Evolutionary conservation across 768 basidiomycete species (phyloP).

Genomic region (Auricularia sp.): DNA sequence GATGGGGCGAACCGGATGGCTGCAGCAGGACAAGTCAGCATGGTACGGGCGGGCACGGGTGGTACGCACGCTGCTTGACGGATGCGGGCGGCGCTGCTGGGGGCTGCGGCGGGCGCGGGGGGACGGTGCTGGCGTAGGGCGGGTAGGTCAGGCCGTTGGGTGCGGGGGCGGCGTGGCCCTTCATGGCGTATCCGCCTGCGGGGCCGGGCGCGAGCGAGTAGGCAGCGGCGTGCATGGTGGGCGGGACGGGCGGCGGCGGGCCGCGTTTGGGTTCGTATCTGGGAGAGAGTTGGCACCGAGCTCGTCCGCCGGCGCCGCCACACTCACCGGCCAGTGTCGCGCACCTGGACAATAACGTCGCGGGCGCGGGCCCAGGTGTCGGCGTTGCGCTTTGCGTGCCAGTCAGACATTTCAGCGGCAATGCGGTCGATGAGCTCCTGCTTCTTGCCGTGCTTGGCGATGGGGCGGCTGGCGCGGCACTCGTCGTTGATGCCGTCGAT

Average conservation of each 20-base stretch:
- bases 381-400: conserved; percentile 43
- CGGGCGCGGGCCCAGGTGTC: conserved; percentile 66
- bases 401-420: conserved; percentile 43
- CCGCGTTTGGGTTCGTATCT: neutral
- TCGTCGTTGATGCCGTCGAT: conserved; percentile 69
- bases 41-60: neutral
- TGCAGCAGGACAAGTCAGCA: conserved; percentile 19
- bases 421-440: conserved; percentile 80
- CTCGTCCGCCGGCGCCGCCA: neutral
- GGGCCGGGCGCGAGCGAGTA: neutral
- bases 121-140: too few species aligned
- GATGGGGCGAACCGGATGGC: conserved; percentile 71
- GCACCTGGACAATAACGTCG: conserved; percentile 55
- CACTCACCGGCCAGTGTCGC: conserved; percentile 56
- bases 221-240: neutral
- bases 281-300: neutral
- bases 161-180: neutral
- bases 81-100: conserved; percentile 1
- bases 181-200: neutral
- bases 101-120: neutral
- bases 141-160: neutral
- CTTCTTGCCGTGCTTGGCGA: conserved; percentile 75
- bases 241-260: neutral
- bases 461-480: conserved; percentile 40
- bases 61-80: conserved; percentile 6